Evolutionary conservation across 257 asterid genomes (phyloP), one percentile per base, ranked within the genome.

Genomic region (Capsicum baccatum): DNA sequence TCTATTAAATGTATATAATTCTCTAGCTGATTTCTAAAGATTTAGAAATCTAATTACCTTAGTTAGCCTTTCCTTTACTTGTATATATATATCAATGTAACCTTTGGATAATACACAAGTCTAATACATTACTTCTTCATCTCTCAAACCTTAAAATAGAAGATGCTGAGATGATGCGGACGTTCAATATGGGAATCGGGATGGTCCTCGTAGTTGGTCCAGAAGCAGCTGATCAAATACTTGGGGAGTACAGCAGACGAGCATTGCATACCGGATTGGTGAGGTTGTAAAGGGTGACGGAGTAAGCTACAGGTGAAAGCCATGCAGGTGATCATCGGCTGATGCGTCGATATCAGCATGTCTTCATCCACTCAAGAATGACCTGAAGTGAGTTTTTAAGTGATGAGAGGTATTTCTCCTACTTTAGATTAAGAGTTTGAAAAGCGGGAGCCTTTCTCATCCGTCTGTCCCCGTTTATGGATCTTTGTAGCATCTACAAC

Each of bases 171-270:
- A 96, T 96, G 99, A 91, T 85, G 44, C 89, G 97, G 70, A 96
- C 99, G 17, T 96, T 94, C 63, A 96, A 96, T 84, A 94, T 96
- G 98, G 99, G 99, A 50, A 94, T 96, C 1, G 99, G 98, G 54
- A 96, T 96, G 97, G 98, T 96, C 68, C 90, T 96, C 7, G 98
- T 92, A 57, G 92, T 96, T 82, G 88, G 90, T 85, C 90, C 90
- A 83, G 98, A 90, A 85, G 89, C 94, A 1, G 97, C 98, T 47
- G 86, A 44, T 4, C 83, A 92, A 74, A 91, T 96, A 58, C 89
- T 96, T 0, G 87, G 69, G 82, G 93, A 9, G 89, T 79, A 12
- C 78, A 79, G 33, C 80, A 64, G 42, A 42, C 89, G 48, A 81
- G 67, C 79, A 48, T 81, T 0, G 87, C 83, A 6, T 90, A 68